Conservation (phyloP, 176 grass and related monocot species). For the Oryza glumipatula region DNA sequence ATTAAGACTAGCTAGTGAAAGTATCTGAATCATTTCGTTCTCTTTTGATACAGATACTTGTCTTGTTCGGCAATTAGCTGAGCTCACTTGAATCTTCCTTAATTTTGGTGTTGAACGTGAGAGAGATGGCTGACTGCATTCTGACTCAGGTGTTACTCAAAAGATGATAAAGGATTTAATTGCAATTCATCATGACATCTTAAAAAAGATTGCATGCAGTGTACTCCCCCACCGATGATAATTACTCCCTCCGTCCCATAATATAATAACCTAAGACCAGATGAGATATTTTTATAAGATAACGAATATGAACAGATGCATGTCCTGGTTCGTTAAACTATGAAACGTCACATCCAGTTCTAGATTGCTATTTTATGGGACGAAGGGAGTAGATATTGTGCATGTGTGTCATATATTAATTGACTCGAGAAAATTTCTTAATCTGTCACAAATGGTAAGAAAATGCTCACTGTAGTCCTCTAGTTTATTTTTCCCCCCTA, state of each 20-base stretch:
- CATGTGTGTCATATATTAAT: too few species aligned
- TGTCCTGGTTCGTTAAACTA: too few species aligned
- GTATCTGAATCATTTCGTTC: conserved; percentile 7
- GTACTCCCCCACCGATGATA: too few species aligned
- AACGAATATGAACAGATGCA: too few species aligned
- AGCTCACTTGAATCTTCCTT: conserved; percentile 15
- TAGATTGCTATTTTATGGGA: too few species aligned
- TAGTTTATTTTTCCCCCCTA: background rate
- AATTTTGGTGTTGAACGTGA: background rate
- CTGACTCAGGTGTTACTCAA: background rate
- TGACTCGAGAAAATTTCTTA: too few species aligned
- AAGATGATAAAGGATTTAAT: background rate
- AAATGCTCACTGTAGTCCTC: background rate
- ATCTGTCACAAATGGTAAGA: background rate
- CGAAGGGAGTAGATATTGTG: too few species aligned
- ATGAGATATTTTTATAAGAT: too few species aligned
- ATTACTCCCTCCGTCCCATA: background rate
- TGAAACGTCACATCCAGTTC: too few species aligned
- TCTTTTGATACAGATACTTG: background rate
- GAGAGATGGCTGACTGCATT: background rate
- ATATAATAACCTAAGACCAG: too few species aligned
- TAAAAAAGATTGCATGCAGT: too few species aligned
- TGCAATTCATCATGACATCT: too few species aligned
- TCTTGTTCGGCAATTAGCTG: background rate
- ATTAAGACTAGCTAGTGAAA: background rate